Evolutionary conservation across 805 yeast genomes (phyloP).

Genomic region (Candida quercuum): DNA sequence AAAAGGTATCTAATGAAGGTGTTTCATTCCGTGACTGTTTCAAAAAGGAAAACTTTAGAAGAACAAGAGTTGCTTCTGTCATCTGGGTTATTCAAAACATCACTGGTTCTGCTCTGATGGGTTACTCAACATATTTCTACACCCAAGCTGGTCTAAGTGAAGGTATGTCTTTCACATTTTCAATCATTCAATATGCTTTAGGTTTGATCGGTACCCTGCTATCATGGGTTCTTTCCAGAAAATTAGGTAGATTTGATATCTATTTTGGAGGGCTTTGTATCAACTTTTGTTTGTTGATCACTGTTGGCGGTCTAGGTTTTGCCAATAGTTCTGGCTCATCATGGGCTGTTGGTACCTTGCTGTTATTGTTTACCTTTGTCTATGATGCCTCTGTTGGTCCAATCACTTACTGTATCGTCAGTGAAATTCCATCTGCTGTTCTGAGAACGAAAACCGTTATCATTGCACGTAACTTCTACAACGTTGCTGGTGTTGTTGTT

Average conservation of each 20-base stretch:
- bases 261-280: slow-evolving; percentile 20
- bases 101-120: slow-evolving; percentile 40
- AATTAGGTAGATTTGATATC: slow-evolving; percentile 26
- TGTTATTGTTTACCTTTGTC: slow-evolving; percentile 25
- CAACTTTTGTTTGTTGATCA: slow-evolving; percentile 14
- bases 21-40: slow-evolving; percentile 38
- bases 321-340: slow-evolving; percentile 7
- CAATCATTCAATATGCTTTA: slow-evolving; percentile 28
- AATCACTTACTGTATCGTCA: slow-evolving; percentile 31
- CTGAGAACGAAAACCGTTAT: slow-evolving; percentile 38
- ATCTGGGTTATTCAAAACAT: slow-evolving; percentile 40
- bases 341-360: slow-evolving; percentile 27
- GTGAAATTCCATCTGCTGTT: slow-evolving; percentile 35
- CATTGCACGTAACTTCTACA: slow-evolving; percentile 26
- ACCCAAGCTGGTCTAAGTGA: slow-evolving; percentile 41
- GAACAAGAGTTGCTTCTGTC: slow-evolving; percentile 36
- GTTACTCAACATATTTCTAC: slow-evolving; percentile 46
- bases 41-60: slow-evolving; percentile 36
- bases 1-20: slow-evolving; percentile 20
- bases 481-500: slow-evolving; percentile 28
- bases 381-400: slow-evolving; percentile 37
- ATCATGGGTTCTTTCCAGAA: slow-evolving; percentile 28
- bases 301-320: slow-evolving; percentile 25
- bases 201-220: slow-evolving; percentile 28
- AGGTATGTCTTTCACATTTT: slow-evolving; percentile 36